A percentile compares a stretch with the other conserved stretches of the same genome.
Evolutionary conservation across 331 rosid genomes (phyloP).

Genomic region (Rhamnella rubrinervis): DNA sequence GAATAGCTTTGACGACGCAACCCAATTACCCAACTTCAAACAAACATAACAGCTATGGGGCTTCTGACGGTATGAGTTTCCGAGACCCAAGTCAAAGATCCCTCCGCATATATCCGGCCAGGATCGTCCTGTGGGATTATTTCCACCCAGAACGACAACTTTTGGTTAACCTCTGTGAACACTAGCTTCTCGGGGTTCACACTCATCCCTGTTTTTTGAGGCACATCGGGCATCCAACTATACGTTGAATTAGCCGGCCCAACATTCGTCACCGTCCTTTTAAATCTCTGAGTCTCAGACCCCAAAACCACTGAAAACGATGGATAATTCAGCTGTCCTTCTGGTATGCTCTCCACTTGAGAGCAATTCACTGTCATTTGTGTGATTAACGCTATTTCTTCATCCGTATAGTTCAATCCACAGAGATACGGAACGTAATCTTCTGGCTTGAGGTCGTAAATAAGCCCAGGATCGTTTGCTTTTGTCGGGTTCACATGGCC

Average conservation of each 20-base stretch:
- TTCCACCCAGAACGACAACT: conserved; percentile 15
- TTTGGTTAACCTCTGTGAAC: conserved; percentile 48
- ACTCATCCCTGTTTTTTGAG: conserved; percentile 22
- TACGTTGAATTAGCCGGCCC: conserved; percentile 48
- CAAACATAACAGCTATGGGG: conserved; percentile 20
- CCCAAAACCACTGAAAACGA: conserved; percentile 47
- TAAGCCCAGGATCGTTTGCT: conserved; percentile 64
- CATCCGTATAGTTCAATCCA: conserved; percentile 55
- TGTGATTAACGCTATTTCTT: conserved; percentile 34
- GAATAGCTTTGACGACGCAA: neutral
- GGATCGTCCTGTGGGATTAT: neutral
- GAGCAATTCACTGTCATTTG: conserved; percentile 41
- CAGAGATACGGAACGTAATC: conserved; percentile 77
- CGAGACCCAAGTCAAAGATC: conserved; percentile 27
- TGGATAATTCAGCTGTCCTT: conserved; percentile 66
- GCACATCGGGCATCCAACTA: conserved; percentile 14
- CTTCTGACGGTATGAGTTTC: conserved; percentile 20
- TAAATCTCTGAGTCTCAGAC: conserved; percentile 31
- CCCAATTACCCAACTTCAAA: neutral
- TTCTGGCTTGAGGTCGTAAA: conserved; percentile 48
- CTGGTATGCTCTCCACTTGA: conserved; percentile 24
- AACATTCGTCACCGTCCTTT: conserved; percentile 61
- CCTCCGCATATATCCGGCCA: conserved; percentile 15
- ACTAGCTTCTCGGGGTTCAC: conserved; percentile 28
- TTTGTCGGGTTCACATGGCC: conserved; percentile 71